Evolutionary conservation across 2,329 filamentous ascomycete species (phyloP).

Genomic region (Exophiala phaeomuriformis): DNA sequence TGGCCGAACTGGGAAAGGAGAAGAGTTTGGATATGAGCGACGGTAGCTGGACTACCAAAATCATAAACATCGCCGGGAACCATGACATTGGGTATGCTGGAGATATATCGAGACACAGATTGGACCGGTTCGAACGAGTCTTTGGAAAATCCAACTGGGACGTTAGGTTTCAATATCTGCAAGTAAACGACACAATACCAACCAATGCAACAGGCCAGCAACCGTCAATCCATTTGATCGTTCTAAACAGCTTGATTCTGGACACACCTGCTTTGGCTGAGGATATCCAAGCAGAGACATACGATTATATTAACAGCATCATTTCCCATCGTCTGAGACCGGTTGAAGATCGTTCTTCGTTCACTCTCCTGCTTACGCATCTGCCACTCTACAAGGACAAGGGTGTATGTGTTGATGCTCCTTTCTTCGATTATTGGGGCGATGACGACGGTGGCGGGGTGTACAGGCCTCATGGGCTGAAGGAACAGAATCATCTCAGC

Average conservation of each 20-base stretch:
- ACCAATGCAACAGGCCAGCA: constrained; percentile 4
- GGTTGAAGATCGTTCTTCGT: constrained; percentile 57
- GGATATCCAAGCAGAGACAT: constrained; percentile 66
- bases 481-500: constrained; percentile 87
- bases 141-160: constrained; percentile 93
- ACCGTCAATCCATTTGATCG: constrained; percentile 67
- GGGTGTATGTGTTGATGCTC: constrained; percentile 76
- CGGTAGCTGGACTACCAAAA: constrained; percentile 58
- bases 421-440: constrained; percentile 72
- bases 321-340: constrained; percentile 50
- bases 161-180: constrained; percentile 60
- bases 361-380: constrained; percentile 83
- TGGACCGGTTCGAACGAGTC: constrained; percentile 71
- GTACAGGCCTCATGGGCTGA: constrained; percentile 46
- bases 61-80: constrained; percentile 90
- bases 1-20: constrained; percentile 34
- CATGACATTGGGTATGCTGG: constrained; percentile 96
- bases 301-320: constrained; percentile 60
- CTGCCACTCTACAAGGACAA: constrained; percentile 78
- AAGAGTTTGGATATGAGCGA: constrained; percentile 43
- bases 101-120: constrained; percentile 68
- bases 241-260: constrained; percentile 89
- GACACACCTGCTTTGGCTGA: constrained; percentile 68
- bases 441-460: constrained; percentile 44
- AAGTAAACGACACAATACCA: neutral